These are phyloP conservation scores for Omphalea diandra DNA, from an alignment of 441 rosid species.

Conservation along the genomic window DNA sequence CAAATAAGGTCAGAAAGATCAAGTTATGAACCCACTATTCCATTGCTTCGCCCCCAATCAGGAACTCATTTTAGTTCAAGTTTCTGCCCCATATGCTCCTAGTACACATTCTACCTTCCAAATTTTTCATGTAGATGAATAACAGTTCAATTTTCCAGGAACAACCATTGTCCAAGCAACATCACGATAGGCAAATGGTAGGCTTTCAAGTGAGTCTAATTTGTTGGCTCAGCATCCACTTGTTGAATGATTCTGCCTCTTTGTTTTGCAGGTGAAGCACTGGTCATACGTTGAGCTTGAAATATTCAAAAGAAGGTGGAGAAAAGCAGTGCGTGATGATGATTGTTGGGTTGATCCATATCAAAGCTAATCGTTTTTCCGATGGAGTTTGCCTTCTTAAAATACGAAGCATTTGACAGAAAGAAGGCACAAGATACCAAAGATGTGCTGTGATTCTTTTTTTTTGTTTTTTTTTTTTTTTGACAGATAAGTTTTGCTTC, in stretches of 20 bases:
- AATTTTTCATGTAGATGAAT: background rate
- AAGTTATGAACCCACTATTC: background rate
- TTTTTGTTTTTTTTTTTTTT: no score
- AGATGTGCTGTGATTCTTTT: no score
- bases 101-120: background rate
- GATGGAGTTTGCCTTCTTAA: no score
- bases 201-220: constrained; percentile 17
- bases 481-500: no score
- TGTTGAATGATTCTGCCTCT: background rate
- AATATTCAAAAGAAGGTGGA: constrained; percentile 65
- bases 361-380: constrained; percentile 19
- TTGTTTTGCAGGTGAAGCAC: constrained; percentile 44
- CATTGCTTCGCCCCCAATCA: no score
- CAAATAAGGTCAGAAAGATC: constrained; percentile 34
- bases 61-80: no score
- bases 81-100: no score
- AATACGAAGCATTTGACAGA: no score
- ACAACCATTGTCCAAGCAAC: constrained; percentile 26
- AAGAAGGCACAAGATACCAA: no score
- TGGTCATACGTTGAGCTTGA: constrained; percentile 48
- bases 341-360: constrained; percentile 56
- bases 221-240: background rate
- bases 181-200: constrained; percentile 50
- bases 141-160: constrained; percentile 32
- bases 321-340: constrained; percentile 53